Conservation (phyloP, 176 grass and related monocot species). For the bread wheat (Triticum aestivum) region IWGSC_CS_RefSeq_v2.1 NC_057798.1:447460563-447461062, state of each 20-base stretch:
- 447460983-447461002: neutral
- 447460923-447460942: neutral
- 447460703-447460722: constrained; percentile 15
- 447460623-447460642: neutral
- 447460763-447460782: neutral
- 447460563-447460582: neutral
- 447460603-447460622: neutral
- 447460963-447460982: neutral
- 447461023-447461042: neutral
- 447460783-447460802: neutral
- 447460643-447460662: neutral
- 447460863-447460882: neutral
- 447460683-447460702: neutral
- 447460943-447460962: neutral
- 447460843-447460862: neutral
- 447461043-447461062: constrained; percentile 16
- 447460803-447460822: neutral
- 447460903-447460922: neutral
- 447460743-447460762: neutral
- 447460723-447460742: neutral
- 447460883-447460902: neutral
- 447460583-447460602: neutral
- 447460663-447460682: neutral
- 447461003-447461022: neutral
- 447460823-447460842: neutral